These are phyloP conservation scores for Talaromyces borbonicus DNA, from an alignment of 495 filamentous ascomycete species.

Conservation along the genomic window DNA sequence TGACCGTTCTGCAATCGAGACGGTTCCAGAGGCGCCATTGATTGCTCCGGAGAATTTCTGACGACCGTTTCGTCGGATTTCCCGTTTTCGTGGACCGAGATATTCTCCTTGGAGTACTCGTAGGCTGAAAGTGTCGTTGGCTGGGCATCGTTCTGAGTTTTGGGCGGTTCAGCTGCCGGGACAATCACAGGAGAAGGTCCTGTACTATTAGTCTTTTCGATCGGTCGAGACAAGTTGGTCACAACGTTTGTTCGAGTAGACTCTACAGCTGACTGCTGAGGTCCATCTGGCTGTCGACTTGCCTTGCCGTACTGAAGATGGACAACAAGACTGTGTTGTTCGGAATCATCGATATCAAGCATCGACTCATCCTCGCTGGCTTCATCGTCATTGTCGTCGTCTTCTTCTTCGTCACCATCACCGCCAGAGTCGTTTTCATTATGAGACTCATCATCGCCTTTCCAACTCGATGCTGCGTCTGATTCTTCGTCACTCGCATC, in stretches of 20 bases:
- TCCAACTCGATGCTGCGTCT: slow-evolving; percentile 44
- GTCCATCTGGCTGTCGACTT: slow-evolving; percentile 5
- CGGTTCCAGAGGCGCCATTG: slow-evolving; percentile 4
- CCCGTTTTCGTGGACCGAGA: not conserved
- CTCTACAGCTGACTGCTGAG: not conserved
- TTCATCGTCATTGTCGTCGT: slow-evolving; percentile 54
- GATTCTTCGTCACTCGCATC: slow-evolving; percentile 54
- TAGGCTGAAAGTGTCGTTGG: not conserved
- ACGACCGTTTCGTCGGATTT: not conserved
- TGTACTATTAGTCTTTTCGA: not conserved
- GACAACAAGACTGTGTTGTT: slow-evolving; percentile 52
- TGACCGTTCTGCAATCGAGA: slow-evolving; percentile 6
- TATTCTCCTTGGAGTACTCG: slow-evolving; percentile 8
- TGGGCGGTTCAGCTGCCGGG: not conserved
- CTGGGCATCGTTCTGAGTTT: not conserved
- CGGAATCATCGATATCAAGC: slow-evolving; percentile 44
- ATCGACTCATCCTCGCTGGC: slow-evolving; percentile 46
- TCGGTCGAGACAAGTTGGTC: not conserved
- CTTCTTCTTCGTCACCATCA: slow-evolving; percentile 54
- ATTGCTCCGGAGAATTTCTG: not conserved
- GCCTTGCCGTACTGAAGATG: slow-evolving; percentile 47
- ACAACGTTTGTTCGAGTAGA: not conserved
- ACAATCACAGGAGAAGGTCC: not conserved
- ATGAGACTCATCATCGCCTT: slow-evolving; percentile 66
- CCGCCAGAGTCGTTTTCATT: slow-evolving; percentile 50